Base-by-base conservation (phyloP, 257 asterid genomes). In the Nicotiana tomentosiformis region DNA sequence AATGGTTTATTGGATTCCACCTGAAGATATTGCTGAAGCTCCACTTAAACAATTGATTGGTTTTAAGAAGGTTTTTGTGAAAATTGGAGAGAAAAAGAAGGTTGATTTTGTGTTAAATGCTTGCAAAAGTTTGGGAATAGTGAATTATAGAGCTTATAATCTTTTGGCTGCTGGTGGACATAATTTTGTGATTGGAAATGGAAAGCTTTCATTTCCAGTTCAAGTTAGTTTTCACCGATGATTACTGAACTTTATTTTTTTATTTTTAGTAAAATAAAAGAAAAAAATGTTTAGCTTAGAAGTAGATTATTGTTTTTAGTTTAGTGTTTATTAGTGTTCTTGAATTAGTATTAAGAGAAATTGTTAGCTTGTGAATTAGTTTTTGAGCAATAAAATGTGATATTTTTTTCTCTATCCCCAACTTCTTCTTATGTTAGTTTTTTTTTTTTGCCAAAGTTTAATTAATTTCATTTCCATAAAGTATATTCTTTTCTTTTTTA, bases 161-260 rank as follows among this genome's bases (percentile, higher is more conserved):
- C 56, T 88, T 82, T 67, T 90, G 81, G 86, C 88, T 26, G 68
- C 86, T 1, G 92, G 92, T 15, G 84, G 39, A 32, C 88, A 90
- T 39, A 67, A 23, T 0, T 37, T 90, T 1, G 81, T 86, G n/a
- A 61, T 86, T 77, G 91, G 93, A 30, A 87, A 86, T 43, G 26
- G 81, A 53, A 15, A 76, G 77, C 14, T 86, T 0, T 5, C 83
- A 0, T 20, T 82, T 46, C 86, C 88, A 0, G 0, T 90, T 39
- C 81, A 77, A 9, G 64, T 90, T 33, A 32, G 72, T 0, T 72
- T 89, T 80, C 61, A 72, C 35, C 46, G n/a, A 58, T 81, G 82
- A 78, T 3, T 26, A 64, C 49, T 43, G 3, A 37, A 43, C 0
- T 39, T 18, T 32, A 15, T 66, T 66, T 4, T 16, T 56, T 56